These are phyloP conservation scores for Ceratobasidium sp. DNA, from an alignment of 1,284 basidiomycete species.

Conservation along the genomic window DNA sequence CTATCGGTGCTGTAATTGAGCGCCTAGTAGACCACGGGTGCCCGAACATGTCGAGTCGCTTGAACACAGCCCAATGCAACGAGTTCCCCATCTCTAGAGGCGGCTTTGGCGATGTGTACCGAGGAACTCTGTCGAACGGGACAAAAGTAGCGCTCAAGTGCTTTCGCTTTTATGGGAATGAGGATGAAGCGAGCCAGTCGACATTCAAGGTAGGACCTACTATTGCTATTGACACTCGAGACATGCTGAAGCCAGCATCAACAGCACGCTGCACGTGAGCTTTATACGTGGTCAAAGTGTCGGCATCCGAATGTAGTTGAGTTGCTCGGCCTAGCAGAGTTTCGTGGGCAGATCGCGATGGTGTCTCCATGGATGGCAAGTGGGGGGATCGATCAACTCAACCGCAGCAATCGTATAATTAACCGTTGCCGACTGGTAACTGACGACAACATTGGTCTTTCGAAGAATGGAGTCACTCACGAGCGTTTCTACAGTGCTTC, in stretches of 20 bases:
- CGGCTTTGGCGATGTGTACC: conserved; percentile 28
- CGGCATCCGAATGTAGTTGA: conserved; percentile 5
- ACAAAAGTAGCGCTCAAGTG: not conserved
- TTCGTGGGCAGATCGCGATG: no score
- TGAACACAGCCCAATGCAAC: not conserved
- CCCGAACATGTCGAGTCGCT: not conserved
- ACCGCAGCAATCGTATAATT: no score
- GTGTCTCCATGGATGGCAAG: no score
- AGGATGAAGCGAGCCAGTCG: no score
- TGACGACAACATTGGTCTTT: no score
- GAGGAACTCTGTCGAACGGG: not conserved
- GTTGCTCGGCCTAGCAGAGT: not conserved
- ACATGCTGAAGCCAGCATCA: not conserved
- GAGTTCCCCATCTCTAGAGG: not conserved
- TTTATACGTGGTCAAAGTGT: conserved; percentile 23
- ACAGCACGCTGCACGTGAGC: not conserved
- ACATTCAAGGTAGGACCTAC: no score
- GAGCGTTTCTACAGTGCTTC: not conserved
- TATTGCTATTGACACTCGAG: no score
- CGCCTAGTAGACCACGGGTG: conserved; percentile 4
- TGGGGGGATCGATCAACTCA: not conserved
- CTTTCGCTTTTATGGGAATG: no score
- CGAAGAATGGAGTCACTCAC: not conserved
- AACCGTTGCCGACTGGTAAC: conserved; percentile 6
- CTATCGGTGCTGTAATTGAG: not conserved